Conservation (phyloP, 768 basidiomycete species). For the Hericium rajendrae region DNA sequence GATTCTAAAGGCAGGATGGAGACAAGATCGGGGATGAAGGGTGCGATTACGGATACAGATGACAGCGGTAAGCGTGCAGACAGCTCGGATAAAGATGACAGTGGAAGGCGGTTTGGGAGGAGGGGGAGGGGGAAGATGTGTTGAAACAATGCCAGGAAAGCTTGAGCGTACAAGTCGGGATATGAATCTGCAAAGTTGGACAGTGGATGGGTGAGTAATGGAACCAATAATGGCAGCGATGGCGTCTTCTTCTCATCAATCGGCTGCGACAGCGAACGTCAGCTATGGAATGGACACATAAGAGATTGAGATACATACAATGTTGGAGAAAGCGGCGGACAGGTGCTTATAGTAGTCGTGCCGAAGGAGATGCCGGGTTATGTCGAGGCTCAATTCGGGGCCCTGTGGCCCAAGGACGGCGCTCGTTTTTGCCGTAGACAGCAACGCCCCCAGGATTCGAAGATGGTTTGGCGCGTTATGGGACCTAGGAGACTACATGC, state of each 20-base stretch:
- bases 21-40: conserved; percentile 13
- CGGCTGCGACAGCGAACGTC: conserved; percentile 30
- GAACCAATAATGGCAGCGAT: conserved; percentile 37
- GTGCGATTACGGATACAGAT: conserved; percentile 25
- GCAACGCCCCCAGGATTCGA: conserved; percentile 37
- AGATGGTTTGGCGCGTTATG: conserved; percentile 34
- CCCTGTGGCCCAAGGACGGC: conserved; percentile 22
- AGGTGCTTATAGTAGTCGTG: conserved; percentile 39
- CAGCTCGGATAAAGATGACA: conserved; percentile 51
- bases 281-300: background rate
- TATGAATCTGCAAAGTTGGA: conserved; percentile 9
- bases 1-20: conserved; percentile 16
- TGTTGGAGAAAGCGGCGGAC: conserved; percentile 30
- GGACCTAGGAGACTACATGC: too few relatives aligned
- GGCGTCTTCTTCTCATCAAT: conserved; percentile 47
- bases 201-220: conserved; percentile 63
- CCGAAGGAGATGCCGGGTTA: conserved; percentile 37
- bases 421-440: conserved; percentile 20
- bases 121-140: conserved; percentile 39
- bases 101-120: conserved; percentile 66
- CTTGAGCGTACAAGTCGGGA: conserved; percentile 4
- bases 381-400: conserved; percentile 20
- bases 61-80: conserved; percentile 55
- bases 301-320: conserved; percentile 33
- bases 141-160: conserved; percentile 4